Percentiles rank a stretch among this genome's conserved stretches.
Conservation (phyloP, 139 green algal species). For the Chlorella vulgaris region DNA sequence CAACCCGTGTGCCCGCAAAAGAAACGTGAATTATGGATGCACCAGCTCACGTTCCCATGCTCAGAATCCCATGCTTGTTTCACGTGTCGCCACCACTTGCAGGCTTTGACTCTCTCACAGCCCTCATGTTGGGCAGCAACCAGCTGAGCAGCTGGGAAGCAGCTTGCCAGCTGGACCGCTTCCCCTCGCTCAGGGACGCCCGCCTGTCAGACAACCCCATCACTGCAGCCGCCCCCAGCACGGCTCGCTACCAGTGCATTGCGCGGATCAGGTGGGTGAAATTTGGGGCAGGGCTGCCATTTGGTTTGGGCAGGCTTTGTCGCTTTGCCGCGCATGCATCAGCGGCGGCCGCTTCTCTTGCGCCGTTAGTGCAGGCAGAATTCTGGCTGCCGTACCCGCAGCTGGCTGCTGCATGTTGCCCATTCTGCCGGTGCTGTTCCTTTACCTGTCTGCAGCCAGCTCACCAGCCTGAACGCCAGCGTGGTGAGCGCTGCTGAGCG, state of each 20-base stretch:
- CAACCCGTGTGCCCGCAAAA: too few species aligned
- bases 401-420: neutral
- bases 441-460: neutral
- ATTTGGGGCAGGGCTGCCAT: too few species aligned
- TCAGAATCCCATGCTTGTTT: too few species aligned
- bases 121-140: conserved; percentile 64
- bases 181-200: conserved; percentile 70
- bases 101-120: conserved; percentile 55
- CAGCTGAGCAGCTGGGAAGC: conserved; percentile 59
- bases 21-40: too few species aligned
- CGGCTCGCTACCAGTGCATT: conserved; percentile 26
- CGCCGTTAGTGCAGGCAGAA: too few species aligned
- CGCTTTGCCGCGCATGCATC: too few species aligned
- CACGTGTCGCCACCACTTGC: too few species aligned
- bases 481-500: conserved; percentile 68
- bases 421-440: neutral
- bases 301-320: too few species aligned
- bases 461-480: conserved; percentile 78
- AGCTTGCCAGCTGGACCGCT: conserved; percentile 63
- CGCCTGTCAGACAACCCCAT: conserved; percentile 78
- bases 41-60: too few species aligned
- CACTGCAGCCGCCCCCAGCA: neutral
- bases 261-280: neutral
- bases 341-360: too few species aligned
- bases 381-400: too few species aligned